These are phyloP conservation scores for Lycium ferocissimum DNA, from an alignment of 257 asterid species.

Conservation along the genomic window DNA sequence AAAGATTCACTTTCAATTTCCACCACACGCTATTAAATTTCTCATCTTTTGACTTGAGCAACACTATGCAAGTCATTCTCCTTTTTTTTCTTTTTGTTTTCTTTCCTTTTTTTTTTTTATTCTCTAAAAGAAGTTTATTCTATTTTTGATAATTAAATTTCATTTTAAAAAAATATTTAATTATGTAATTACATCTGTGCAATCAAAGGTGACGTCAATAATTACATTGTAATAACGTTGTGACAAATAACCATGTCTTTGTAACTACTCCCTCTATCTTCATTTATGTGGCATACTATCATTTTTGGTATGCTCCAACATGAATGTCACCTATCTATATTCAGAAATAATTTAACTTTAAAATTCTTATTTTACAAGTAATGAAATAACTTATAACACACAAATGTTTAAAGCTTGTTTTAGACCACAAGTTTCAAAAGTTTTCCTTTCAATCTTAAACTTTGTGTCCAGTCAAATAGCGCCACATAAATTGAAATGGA, in stretches of 20 bases:
- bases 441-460: rapidly evolving
- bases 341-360: neutral
- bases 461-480: neutral
- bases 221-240: neutral
- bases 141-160: neutral
- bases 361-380: neutral
- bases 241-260: neutral
- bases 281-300: neutral
- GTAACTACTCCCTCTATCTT: neutral
- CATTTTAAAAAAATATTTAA: neutral
- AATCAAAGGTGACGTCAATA: rapidly evolving
- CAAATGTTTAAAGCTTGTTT: neutral
- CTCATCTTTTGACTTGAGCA: neutral
- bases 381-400: neutral
- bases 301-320: neutral
- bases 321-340: neutral
- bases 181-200: neutral
- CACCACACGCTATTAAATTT: neutral
- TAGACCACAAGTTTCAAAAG: neutral
- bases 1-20: neutral
- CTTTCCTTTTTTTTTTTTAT: no score
- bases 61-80: neutral
- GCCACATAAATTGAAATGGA: neutral
- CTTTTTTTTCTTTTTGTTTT: neutral
- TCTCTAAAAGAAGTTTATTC: neutral